Conservation (phyloP, 371 early-diverging fungal genomes). For the Massospora cicadina region DNA sequence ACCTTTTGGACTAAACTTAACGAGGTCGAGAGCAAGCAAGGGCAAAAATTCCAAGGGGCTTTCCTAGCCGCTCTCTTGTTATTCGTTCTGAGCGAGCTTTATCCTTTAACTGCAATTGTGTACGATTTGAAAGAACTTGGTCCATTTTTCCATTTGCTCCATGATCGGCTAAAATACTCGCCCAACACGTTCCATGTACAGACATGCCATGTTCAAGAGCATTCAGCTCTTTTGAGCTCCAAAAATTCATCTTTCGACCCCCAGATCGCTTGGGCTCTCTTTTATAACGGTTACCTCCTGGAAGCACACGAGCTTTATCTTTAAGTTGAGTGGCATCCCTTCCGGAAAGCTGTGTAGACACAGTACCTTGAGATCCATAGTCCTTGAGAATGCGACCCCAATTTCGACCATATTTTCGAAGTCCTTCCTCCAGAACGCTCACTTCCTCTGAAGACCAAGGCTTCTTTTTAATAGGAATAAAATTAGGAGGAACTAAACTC, state of each 20-base stretch:
- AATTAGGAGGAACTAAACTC: not conserved
- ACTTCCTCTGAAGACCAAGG: not conserved
- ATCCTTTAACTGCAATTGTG: not conserved
- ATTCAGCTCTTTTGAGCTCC: not conserved
- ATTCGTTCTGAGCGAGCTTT: not conserved
- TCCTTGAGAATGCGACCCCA: not conserved
- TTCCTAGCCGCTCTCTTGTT: not conserved
- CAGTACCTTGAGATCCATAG: not conserved
- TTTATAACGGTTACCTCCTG: not conserved
- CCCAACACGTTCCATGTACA: not conserved
- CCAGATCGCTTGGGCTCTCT: not conserved
- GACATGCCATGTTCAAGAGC: not conserved
- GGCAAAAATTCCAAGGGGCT: not conserved
- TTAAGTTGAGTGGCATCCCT: not conserved
- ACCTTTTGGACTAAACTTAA: not conserved
- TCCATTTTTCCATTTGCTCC: not conserved
- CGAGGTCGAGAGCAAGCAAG: not conserved
- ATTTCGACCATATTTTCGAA: not conserved
- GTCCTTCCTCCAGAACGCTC: not conserved
- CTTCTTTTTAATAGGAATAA: not conserved
- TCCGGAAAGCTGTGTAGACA: not conserved
- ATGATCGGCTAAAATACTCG: not conserved
- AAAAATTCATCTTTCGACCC: not conserved
- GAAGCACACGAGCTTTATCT: not conserved
- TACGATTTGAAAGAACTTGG: not conserved